Evolutionary conservation across 352 stramenopile species (phyloP), one percentile per base, ranked within the genome.

Genomic region (Pythium rhizo-oryzae): DNA sequence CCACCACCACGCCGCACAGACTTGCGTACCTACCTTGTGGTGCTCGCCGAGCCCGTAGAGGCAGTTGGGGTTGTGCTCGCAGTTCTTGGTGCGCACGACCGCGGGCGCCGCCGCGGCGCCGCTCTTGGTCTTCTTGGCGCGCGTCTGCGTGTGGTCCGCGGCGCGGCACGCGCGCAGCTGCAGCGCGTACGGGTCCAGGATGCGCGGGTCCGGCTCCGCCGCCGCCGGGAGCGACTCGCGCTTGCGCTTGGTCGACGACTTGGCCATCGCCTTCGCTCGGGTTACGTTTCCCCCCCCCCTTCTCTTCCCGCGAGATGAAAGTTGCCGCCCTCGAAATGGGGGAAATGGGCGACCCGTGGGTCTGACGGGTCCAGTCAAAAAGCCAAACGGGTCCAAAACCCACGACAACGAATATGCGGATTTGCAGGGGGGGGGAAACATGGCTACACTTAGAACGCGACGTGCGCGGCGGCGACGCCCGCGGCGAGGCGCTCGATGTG

Each of bases 31-130:
- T 65, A 89, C 82, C 70, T 89, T 79, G 18, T 88, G 75, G 64
- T 79, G 72, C 74, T 96, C 88, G 46, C 90, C 90, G 12, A 97
- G 74, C 4, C 90, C 90, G 35, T 82, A 97, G 46, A 96, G 77
- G 58, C 88, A 96, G 69, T 96, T 96, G 63, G 88, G 88, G 59
- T 97, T 97, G 59, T 90, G 74, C 2, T 60, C 69, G 68, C 90
- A 97, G 67, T 96, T 97, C 60, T 74, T 72, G 19, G 82, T 9
- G 16, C 81, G 70, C 0, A 55, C 19, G 4, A 54, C 49, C 25
- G 57, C 65, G 4, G 57, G 63, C 37, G 59, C 44, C 2, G 8
- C 41, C 41, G 28, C 50, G 44, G 43, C 61, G 28, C 52, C 61
- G 28, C 24, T 41, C 46, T 84, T 83, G 62, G 50, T 70, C 57